phyloP scores from a whole-genome alignment of 306 rosid species.

The Myrica gale region DNA sequence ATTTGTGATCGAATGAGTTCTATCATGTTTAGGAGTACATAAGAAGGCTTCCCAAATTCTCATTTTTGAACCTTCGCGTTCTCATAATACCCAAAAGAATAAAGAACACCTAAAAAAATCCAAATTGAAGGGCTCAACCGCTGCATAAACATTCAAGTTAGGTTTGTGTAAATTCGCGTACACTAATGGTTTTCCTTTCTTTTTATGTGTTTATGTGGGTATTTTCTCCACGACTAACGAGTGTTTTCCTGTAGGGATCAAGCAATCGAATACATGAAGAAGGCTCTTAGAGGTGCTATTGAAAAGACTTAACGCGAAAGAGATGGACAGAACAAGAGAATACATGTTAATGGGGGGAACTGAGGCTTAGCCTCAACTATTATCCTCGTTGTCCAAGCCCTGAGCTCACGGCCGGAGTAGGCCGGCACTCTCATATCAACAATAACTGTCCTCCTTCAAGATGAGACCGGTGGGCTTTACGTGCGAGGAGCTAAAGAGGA shows the following conservation, averaged over 20 bases:
- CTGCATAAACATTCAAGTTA: background rate
- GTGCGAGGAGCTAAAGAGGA: constrained; percentile 33
- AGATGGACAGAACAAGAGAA: constrained; percentile 33
- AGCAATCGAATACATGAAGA: constrained; percentile 40
- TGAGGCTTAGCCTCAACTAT: constrained; percentile 37
- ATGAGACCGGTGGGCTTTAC: constrained; percentile 39
- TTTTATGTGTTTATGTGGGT: background rate
- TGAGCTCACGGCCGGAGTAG: constrained; percentile 33
- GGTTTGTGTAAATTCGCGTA: no score
- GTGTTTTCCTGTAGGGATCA: constrained; percentile 27
- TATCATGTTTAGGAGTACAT: no score
- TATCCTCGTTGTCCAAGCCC: constrained; percentile 44
- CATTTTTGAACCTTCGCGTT: no score
- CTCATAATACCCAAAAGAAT: no score
- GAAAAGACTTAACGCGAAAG: constrained; percentile 30
- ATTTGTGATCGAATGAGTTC: background rate
- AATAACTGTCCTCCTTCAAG: constrained; percentile 43
- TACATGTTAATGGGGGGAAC: constrained; percentile 33
- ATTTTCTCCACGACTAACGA: background rate
- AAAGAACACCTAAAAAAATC: no score
- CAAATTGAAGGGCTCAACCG: no score
- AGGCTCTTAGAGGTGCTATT: constrained; percentile 32
- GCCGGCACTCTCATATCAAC: constrained; percentile 39
- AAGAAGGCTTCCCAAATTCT: no score
- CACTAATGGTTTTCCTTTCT: background rate